phyloP scores from a whole-genome alignment of 257 asterid species.

The Parsonsia alboflavescens region DNA sequence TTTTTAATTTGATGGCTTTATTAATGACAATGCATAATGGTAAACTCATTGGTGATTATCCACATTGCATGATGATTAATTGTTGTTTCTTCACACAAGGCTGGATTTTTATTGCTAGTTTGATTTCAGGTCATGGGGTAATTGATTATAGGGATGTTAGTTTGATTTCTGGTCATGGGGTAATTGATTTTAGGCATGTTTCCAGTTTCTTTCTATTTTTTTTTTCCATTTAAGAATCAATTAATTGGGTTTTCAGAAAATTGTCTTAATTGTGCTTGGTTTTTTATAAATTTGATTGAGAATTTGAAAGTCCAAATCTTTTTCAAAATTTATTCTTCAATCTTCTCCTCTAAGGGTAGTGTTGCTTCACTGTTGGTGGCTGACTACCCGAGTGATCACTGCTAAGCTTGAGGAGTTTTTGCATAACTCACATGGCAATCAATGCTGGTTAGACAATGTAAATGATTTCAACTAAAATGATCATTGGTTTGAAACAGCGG shows the following conservation, averaged over 20 bases:
- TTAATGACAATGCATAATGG: not conserved
- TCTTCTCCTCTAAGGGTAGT: not conserved
- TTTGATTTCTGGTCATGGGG: not conserved
- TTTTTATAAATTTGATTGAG: not conserved
- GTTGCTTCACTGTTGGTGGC: not conserved
- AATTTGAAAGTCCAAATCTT: not conserved
- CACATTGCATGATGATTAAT: conserved; percentile 4
- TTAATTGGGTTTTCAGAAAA: not conserved
- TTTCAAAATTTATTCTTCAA: not conserved
- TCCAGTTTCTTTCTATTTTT: not conserved
- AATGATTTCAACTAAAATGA: not conserved
- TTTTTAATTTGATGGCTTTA: not conserved
- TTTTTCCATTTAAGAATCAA: not conserved
- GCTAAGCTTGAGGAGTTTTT: not conserved
- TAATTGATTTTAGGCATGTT: not conserved
- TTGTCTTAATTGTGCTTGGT: not conserved
- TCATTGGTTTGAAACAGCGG: not conserved
- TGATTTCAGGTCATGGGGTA: not conserved
- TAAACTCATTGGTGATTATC: not conserved
- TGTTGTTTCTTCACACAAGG: not conserved
- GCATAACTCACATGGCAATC: not conserved
- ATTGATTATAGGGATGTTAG: not conserved
- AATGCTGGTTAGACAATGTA: not conserved
- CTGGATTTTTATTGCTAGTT: not conserved
- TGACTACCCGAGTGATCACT: not conserved